Evolutionary conservation across 139 green algal genomes (phyloP).

Genomic region (Dunaliella primolecta): DNA sequence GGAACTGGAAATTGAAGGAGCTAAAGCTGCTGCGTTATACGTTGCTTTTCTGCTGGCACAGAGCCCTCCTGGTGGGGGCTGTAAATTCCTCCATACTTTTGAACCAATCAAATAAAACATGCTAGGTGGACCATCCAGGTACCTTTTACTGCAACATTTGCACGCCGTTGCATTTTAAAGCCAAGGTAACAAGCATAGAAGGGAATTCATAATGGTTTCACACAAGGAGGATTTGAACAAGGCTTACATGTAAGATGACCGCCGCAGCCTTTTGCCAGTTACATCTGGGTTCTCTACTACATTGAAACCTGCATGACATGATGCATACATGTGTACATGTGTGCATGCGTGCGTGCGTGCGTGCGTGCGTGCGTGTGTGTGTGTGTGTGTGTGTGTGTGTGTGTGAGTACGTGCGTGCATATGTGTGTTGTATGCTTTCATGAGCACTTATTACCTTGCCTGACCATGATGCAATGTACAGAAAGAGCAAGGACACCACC

Average conservation of each 20-base stretch:
- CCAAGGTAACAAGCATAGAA: no score
- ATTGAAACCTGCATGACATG: not conserved
- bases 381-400: constrained; percentile 20
- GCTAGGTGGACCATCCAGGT: no score
- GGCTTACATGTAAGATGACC: not conserved
- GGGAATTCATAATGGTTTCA: no score
- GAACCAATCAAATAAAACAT: no score
- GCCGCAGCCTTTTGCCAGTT: not conserved
- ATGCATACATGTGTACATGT: not conserved
- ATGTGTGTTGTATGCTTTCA: not conserved
- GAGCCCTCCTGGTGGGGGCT: no score
- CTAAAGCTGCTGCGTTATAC: no score
- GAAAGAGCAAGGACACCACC: not conserved
- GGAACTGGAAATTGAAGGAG: no score
- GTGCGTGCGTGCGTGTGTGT: constrained; percentile 11
- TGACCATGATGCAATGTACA: not conserved
- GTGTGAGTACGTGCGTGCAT: not conserved
- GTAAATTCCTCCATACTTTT: no score
- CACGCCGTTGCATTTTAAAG: no score
- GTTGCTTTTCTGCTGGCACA: no score
- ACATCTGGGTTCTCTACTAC: constrained; percentile 4
- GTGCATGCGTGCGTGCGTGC: constrained; percentile 14
- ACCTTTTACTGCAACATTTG: no score
- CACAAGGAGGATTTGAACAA: no score
- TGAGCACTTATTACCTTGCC: not conserved